Evolutionary conservation across 805 yeast species (phyloP).

Genomic region (Nakazawaea siamensis): DNA sequence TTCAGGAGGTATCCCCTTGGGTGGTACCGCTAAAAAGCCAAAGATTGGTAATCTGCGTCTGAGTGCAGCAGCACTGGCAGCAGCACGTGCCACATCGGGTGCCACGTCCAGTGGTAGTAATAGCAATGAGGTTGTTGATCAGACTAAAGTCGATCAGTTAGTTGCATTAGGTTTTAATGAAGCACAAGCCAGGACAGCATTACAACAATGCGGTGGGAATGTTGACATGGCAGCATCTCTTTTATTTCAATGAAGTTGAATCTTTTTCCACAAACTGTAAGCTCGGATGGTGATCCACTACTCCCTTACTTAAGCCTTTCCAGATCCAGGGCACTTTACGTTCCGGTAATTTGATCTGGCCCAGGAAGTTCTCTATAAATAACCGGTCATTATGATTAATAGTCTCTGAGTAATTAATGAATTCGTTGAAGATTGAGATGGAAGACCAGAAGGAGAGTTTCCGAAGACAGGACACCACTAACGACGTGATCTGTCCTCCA

Average conservation of each 20-base stretch:
- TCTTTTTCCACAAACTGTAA: conserved; percentile 20
- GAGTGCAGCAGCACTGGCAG: conserved; percentile 10
- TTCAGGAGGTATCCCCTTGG: background rate
- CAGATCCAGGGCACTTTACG: conserved; percentile 56
- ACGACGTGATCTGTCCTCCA: conserved; percentile 81
- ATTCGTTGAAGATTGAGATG: conserved; percentile 82
- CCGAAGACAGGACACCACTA: conserved; percentile 80
- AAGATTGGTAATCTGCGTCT: conserved; percentile 6
- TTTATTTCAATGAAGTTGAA: conserved; percentile 20
- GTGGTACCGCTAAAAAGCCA: conserved; percentile 11
- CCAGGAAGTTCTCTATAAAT: conserved; percentile 75
- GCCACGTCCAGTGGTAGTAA: conserved; percentile 11
- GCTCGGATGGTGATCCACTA: conserved; percentile 49
- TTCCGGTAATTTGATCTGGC: conserved; percentile 49
- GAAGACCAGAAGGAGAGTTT: conserved; percentile 83
- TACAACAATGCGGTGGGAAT: conserved; percentile 63
- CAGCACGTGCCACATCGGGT: conserved; percentile 10
- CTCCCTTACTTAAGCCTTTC: conserved; percentile 53
- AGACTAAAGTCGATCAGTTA: conserved; percentile 31
- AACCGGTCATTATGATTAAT: conserved; percentile 75
- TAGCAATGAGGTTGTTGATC: conserved; percentile 14
- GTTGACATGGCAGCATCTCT: conserved; percentile 82
- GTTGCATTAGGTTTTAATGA: conserved; percentile 65
- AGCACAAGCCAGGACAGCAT: conserved; percentile 54
- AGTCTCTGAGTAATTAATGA: conserved; percentile 64